Conservation (phyloP, 2,329 filamentous ascomycete genomes). For the Podosphaera fusca region DNA sequence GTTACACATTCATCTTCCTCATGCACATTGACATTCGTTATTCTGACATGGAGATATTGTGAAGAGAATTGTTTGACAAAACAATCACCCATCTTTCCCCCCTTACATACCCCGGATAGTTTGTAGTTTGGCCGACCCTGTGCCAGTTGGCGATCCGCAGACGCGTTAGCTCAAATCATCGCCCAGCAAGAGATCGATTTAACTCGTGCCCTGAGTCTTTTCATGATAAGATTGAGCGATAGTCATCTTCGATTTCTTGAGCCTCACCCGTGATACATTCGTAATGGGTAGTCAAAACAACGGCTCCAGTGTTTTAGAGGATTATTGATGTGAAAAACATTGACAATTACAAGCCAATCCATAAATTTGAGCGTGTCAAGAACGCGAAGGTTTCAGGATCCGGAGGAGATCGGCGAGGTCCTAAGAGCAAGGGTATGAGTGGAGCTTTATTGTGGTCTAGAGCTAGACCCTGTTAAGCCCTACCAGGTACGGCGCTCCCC, state of each 20-base stretch:
- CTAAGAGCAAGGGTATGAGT: not conserved
- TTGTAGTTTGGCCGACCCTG: not conserved
- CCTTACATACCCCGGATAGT: not conserved
- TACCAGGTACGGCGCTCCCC: not conserved
- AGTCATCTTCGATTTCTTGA: not conserved
- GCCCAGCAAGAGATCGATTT: not conserved
- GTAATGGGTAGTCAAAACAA: too few species aligned
- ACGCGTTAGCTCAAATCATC: not conserved
- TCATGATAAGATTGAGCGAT: not conserved
- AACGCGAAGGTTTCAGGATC: not conserved
- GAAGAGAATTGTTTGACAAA: not conserved
- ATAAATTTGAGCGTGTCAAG: not conserved
- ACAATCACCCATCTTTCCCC: not conserved
- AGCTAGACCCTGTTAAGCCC: not conserved
- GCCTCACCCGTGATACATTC: too few species aligned
- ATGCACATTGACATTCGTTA: not conserved
- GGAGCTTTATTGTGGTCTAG: not conserved
- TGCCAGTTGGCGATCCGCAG: not conserved
- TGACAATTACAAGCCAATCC: not conserved
- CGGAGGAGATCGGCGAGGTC: not conserved
- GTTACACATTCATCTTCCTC: not conserved
- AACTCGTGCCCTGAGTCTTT: not conserved
- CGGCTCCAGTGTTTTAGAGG: not conserved
- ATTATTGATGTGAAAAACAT: not conserved
- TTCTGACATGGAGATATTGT: not conserved